These are phyloP conservation scores for Penicillium sp. DNA, from an alignment of 2,329 filamentous ascomycete genomes.

Conservation along the genomic window DNA sequence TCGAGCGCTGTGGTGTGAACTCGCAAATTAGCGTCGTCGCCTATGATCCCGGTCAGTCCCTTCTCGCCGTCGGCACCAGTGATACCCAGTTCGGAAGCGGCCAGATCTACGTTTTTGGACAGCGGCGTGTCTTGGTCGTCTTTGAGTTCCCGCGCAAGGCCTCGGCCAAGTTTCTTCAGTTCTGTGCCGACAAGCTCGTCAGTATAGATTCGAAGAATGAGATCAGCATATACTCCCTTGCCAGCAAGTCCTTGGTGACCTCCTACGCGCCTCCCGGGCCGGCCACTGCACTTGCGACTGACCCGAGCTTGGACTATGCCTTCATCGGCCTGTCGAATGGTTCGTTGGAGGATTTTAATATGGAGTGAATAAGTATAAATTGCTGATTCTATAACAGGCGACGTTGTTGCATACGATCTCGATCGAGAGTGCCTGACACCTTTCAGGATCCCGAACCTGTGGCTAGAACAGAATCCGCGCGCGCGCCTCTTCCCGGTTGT, in stretches of 20 bases:
- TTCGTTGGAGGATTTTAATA: constrained; percentile 23
- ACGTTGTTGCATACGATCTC: constrained; percentile 87
- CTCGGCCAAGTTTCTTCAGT: constrained; percentile 73
- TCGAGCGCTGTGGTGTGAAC: constrained; percentile 75
- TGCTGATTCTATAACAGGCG: constrained; percentile 47
- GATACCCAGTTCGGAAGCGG: constrained; percentile 81
- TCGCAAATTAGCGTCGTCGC: constrained; percentile 72
- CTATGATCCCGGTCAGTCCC: constrained; percentile 89
- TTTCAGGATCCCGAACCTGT: constrained; percentile 82
- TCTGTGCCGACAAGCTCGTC: constrained; percentile 79
- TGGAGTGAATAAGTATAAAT: background rate
- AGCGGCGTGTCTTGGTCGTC: constrained; percentile 70
- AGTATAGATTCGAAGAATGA: constrained; percentile 84
- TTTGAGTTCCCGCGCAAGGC: constrained; percentile 66
- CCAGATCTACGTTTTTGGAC: constrained; percentile 84
- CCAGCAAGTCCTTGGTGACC: constrained; percentile 61
- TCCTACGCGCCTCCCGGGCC: constrained; percentile 72
- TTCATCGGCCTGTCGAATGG: constrained; percentile 75
- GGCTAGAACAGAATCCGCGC: constrained; percentile 67
- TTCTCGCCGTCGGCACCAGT: constrained; percentile 85
- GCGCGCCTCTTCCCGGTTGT: constrained; percentile 64
- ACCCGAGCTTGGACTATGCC: constrained; percentile 90
- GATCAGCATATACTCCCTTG: constrained; percentile 74
- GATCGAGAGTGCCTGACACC: constrained; percentile 72
- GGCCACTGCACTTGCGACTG: constrained; percentile 69